phyloP scores from a whole-genome alignment of 2,329 filamentous ascomycete genomes.

The Aspergillus ochraceus region DNA sequence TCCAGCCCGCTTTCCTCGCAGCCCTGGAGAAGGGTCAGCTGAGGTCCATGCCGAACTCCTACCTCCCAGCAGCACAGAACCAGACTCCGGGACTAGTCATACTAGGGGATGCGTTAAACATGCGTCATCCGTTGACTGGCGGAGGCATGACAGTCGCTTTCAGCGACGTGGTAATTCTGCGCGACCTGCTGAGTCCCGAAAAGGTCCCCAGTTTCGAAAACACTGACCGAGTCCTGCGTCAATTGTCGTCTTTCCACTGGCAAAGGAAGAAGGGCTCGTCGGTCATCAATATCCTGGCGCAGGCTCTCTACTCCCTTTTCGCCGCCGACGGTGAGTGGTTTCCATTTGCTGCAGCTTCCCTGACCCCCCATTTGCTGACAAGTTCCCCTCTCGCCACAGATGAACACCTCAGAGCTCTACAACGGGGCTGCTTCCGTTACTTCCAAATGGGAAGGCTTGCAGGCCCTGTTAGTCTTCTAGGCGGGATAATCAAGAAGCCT shows the following conservation, averaged over 20 bases:
- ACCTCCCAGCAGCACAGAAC: constrained; percentile 77
- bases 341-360: not conserved
- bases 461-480: constrained; percentile 78
- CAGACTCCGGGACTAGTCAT: constrained; percentile 72
- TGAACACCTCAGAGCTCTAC: constrained; percentile 72
- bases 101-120: constrained; percentile 94
- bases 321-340: constrained; percentile 65
- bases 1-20: constrained; percentile 71
- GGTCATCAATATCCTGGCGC: constrained; percentile 97
- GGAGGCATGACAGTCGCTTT: constrained; percentile 98
- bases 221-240: constrained; percentile 62
- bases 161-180: constrained; percentile 81
- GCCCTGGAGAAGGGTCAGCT: constrained; percentile 79
- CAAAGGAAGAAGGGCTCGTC: constrained; percentile 75
- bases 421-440: constrained; percentile 89
- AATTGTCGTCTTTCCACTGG: constrained; percentile 82
- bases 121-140: constrained; percentile 97
- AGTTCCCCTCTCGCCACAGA: constrained; percentile 40
- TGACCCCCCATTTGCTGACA: constrained; percentile 8
- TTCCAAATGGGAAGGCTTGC: constrained; percentile 75
- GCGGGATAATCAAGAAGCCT: constrained; percentile 76
- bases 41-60: constrained; percentile 94
- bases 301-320: constrained; percentile 89
- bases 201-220: constrained; percentile 69
- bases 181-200: constrained; percentile 69